Conservation (phyloP, 148 eudicot species). For the Beta vulgaris region DNA sequence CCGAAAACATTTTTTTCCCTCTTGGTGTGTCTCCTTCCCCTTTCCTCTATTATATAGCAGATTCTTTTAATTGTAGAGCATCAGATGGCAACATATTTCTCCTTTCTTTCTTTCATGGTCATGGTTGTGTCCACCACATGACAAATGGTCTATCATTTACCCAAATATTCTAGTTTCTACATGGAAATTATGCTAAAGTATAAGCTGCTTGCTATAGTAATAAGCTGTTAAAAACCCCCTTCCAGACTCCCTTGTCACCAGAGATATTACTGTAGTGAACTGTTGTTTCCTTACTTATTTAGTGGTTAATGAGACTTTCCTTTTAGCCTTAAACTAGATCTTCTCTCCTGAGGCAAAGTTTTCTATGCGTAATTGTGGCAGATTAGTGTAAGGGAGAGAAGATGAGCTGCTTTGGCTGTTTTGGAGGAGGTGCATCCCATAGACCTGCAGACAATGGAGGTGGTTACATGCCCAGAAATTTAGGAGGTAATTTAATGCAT, state of each 20-base stretch:
- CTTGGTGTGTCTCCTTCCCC: not conserved
- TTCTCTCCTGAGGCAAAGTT: not conserved
- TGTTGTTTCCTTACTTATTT: not conserved
- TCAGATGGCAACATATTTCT: not conserved
- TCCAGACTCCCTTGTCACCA: not conserved
- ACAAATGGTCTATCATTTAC: not conserved
- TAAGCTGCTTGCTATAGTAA: not conserved
- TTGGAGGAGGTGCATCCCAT: constrained; percentile 31
- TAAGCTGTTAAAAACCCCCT: not conserved
- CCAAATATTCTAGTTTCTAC: not conserved
- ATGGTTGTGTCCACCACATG: not conserved
- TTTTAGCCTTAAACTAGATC: not conserved
- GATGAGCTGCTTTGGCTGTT: constrained; percentile 45
- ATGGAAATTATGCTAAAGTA: not conserved
- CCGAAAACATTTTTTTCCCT: no score
- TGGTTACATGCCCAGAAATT: constrained; percentile 26
- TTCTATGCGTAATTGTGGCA: constrained; percentile 1
- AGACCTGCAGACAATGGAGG: constrained; percentile 33
- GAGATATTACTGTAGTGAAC: not conserved
- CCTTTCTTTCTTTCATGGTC: not conserved
- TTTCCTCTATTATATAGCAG: not conserved
- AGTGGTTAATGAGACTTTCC: not conserved
- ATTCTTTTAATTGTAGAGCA: not conserved
- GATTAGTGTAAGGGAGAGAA: constrained; percentile 19
- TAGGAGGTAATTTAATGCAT: constrained; percentile 24